Conservation (phyloP, 371 early-diverging fungal species). For the Catenaria anguillulae region DNA sequence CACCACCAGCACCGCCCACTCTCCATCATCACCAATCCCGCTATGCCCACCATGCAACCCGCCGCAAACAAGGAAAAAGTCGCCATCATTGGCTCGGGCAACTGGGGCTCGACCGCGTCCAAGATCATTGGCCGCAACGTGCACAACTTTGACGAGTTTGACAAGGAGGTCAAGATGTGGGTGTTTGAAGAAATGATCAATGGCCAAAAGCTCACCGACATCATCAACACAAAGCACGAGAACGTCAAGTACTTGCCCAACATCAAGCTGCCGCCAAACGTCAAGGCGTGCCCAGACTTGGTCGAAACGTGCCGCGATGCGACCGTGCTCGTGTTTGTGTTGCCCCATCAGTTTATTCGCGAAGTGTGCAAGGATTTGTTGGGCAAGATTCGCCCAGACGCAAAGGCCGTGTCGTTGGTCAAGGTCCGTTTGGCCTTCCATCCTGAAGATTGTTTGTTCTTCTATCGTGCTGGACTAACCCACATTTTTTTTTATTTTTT, state of each 20-base stretch:
- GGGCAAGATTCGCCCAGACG: constrained; percentile 47
- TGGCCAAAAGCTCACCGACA: constrained; percentile 76
- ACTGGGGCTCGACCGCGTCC: constrained; percentile 95
- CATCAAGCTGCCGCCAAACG: constrained; percentile 68
- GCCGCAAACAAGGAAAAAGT: constrained; percentile 42
- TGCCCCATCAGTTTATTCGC: constrained; percentile 90
- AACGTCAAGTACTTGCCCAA: constrained; percentile 92
- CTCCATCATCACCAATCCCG: too few species aligned
- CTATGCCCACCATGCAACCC: too few species aligned
- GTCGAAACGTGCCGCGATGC: constrained; percentile 58
- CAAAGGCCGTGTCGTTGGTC: constrained; percentile 85
- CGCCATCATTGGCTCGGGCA: constrained; percentile 83
- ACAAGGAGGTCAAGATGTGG: constrained; percentile 81
- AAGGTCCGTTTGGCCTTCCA: constrained; percentile 30
- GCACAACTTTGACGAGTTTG: constrained; percentile 38
- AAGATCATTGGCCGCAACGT: constrained; percentile 88
- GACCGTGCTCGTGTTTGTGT: constrained; percentile 83
- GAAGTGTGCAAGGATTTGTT: constrained; percentile 62
- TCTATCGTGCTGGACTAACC: neutral
- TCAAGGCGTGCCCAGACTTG: constrained; percentile 74
- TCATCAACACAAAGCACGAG: constrained; percentile 87
- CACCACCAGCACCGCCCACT: too few species aligned
- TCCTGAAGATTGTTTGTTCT: neutral
- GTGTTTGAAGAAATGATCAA: constrained; percentile 87
- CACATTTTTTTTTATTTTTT: neutral